Base-by-base conservation (phyloP, 495 filamentous ascomycete species). In the Hypoxylon subgilvum region DNA sequence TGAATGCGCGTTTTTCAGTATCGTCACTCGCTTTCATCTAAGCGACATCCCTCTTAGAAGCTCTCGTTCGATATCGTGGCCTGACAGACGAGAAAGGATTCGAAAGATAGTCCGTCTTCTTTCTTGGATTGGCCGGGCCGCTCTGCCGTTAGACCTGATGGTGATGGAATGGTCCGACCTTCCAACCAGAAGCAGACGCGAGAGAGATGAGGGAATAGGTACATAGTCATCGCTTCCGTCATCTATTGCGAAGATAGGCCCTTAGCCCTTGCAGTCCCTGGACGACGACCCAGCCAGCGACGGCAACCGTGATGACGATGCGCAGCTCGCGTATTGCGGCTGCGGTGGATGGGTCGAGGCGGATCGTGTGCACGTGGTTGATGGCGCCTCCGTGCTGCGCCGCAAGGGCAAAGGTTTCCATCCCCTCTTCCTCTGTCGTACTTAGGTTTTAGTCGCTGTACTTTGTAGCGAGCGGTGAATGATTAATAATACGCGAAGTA, bases 261-360 rank as follows among this genome's bases (percentile, higher is more conserved):
- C 50, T 51, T 30, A 70, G 19, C 8, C 64, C 67, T 16, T 60
- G 46, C 5, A 70, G 19, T 10, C 64, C 67, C 16, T 60, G 46
- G 7, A 70, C 39, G 14, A 86, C 4, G 86, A 90, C 70, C 76
- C 84, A 23, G 77, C 87, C 51, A 81, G 87, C 40, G 82, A 92
- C 69, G 84, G 89, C 73, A 70, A 91, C 34, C 80, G 83, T 41
- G 82, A 89, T 56, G 79, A 88, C 21, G 82, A 88, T 49, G 83
- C 86, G 85, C 86, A 91, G 64, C 68, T 90, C 59, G 81, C 87
- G 72, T 75, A 79, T 45, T 81, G 86, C 32, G 79, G 86, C 30
- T 27, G 54, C 32, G 6, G 57, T 39, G 4, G 53, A 57, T 12
- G 57, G 52, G 35, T 70, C 67, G 17, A 70, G 51, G 17, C 64